Evolutionary conservation across 176 grass and related monocot genomes (phyloP).

Genomic region (Rhynchospora breviuscula): DNA sequence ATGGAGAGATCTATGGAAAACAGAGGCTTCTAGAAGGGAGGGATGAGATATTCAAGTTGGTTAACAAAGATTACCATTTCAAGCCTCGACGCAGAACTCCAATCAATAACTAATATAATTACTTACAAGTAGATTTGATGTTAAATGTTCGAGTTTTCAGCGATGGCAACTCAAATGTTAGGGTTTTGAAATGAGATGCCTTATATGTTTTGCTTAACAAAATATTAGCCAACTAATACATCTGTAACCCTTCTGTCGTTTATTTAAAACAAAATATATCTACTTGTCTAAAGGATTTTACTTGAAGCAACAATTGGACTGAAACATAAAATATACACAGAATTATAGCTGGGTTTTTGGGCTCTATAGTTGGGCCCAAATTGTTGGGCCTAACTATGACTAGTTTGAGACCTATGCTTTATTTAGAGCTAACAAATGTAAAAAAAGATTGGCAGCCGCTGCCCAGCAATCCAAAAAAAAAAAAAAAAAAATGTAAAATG

Average conservation of each 20-base stretch:
- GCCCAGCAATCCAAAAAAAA: too few relatives aligned
- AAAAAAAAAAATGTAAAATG: too few relatives aligned
- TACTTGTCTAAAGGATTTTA: background rate
- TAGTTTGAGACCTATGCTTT: background rate
- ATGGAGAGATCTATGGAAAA: constrained; percentile 7
- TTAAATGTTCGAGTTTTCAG: background rate
- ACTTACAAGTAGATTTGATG: background rate
- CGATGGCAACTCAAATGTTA: too few relatives aligned
- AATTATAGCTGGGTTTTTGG: background rate
- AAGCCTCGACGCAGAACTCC: background rate
- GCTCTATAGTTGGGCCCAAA: background rate
- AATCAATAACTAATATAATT: constrained; percentile 9
- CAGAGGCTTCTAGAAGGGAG: background rate
- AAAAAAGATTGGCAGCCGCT: too few relatives aligned
- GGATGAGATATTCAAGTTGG: constrained; percentile 11
- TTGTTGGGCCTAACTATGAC: constrained; percentile 2
- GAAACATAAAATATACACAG: background rate
- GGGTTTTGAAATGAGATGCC: background rate
- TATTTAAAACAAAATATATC: background rate
- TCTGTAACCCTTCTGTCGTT: background rate
- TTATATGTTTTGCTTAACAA: background rate
- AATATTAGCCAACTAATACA: background rate
- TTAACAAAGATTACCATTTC: constrained; percentile 1
- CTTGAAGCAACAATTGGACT: too few relatives aligned
- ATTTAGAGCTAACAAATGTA: background rate